These are phyloP conservation scores for Dactylellina drechsleri DNA, from an alignment of 2,329 filamentous ascomycete genomes.

Conservation along the genomic window DNA sequence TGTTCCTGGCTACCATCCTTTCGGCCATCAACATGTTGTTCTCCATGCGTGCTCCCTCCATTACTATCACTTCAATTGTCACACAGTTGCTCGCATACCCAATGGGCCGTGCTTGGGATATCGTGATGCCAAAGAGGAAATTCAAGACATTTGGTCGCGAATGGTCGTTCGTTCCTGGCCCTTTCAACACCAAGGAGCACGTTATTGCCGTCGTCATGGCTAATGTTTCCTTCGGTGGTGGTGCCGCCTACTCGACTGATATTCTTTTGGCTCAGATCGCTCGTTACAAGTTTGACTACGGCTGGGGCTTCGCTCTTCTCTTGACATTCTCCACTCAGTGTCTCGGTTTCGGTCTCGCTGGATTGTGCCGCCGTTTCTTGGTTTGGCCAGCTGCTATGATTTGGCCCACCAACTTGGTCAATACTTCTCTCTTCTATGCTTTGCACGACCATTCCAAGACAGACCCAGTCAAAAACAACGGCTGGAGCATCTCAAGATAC, in stretches of 20 bases:
- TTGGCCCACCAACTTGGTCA: slow-evolving; percentile 71
- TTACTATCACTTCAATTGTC: slow-evolving; percentile 70
- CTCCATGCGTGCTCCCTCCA: slow-evolving; percentile 71
- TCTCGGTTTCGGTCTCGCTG: slow-evolving; percentile 69
- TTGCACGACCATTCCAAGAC: slow-evolving; percentile 73
- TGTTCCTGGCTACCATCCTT: slow-evolving; percentile 68
- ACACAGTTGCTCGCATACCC: slow-evolving; percentile 74
- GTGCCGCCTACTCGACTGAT: slow-evolving; percentile 51
- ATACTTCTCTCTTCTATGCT: slow-evolving; percentile 75
- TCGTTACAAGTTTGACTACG: slow-evolving; percentile 57
- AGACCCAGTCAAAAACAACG: slow-evolving; percentile 67
- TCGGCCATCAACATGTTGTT: slow-evolving; percentile 73
- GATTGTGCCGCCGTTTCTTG: slow-evolving; percentile 58
- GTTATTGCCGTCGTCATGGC: slow-evolving; percentile 76
- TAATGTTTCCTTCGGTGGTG: slow-evolving; percentile 72
- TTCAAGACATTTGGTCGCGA: slow-evolving; percentile 67
- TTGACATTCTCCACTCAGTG: slow-evolving; percentile 67
- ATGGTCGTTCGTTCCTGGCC: slow-evolving; percentile 73
- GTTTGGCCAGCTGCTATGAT: slow-evolving; percentile 55
- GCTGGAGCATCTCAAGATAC: slow-evolving; percentile 74
- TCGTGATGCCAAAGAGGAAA: slow-evolving; percentile 66
- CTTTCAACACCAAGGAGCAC: slow-evolving; percentile 78
- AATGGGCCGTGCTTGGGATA: slow-evolving; percentile 71
- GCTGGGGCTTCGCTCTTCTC: slow-evolving; percentile 65
- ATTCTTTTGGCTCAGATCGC: slow-evolving; percentile 48